Percentiles rank a stretch among this genome's conserved stretches.
These are phyloP conservation scores for Friedmanniomyces simplex DNA, from an alignment of 495 filamentous ascomycete species.

Conservation along the genomic window DNA sequence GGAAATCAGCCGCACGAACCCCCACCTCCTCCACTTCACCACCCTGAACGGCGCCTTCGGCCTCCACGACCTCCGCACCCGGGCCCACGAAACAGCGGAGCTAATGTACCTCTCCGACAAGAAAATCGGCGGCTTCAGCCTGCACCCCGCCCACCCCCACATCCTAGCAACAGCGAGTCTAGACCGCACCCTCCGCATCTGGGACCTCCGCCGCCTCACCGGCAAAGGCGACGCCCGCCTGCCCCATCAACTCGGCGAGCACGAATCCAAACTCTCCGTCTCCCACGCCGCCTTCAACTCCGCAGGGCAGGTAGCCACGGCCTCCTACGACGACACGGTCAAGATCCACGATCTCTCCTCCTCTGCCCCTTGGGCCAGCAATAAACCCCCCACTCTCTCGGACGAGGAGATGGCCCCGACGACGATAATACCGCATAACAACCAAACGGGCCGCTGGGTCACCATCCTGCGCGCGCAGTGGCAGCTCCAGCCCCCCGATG, in stretches of 20 bases:
- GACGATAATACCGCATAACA: slow-evolving; percentile 71
- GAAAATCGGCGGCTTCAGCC: slow-evolving; percentile 88
- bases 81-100: slow-evolving; percentile 41
- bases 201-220: slow-evolving; percentile 79
- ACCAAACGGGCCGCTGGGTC: slow-evolving; percentile 82
- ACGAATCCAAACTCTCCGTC: slow-evolving; percentile 72
- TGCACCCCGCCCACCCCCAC: slow-evolving; percentile 68
- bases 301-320: slow-evolving; percentile 74
- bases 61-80: slow-evolving; percentile 61
- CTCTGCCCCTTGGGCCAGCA: slow-evolving; percentile 24
- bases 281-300: slow-evolving; percentile 82
- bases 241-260: slow-evolving; percentile 67
- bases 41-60: slow-evolving; percentile 74
- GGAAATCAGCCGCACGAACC: slow-evolving; percentile 59
- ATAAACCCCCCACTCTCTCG: slow-evolving; percentile 21
- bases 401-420: slow-evolving; percentile 58
- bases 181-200: slow-evolving; percentile 80
- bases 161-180: slow-evolving; percentile 84
- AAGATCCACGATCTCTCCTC: slow-evolving; percentile 76
- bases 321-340: slow-evolving; percentile 87
- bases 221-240: slow-evolving; percentile 37
- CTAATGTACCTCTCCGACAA: slow-evolving; percentile 74
- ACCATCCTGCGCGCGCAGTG: slow-evolving; percentile 83
- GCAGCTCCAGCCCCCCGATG: slow-evolving; percentile 68
- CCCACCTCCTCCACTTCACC: slow-evolving; percentile 74